Base-by-base conservation (phyloP, 2,329 filamentous ascomycete genomes). In the Dactylella cylindrospora region DNA sequence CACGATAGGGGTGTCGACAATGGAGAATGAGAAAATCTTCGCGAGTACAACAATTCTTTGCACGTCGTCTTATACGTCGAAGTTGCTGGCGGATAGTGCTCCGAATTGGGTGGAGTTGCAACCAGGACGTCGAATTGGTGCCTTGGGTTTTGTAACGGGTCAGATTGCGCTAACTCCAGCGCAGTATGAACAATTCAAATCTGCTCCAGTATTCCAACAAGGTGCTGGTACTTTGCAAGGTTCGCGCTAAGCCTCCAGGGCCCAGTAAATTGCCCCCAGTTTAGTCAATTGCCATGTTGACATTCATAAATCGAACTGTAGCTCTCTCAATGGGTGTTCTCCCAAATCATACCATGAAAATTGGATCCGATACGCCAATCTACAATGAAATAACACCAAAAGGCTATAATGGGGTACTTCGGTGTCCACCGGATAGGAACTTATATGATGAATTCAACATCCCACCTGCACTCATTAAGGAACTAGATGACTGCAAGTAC, bases 121-220 rank as follows among this genome's bases (percentile, higher is more conserved):
- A 54, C 74, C 78, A 17, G 79, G 77, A 10, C 71, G 77, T 57
- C 73, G 80, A 44, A 75, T 83, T 40, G 70, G 78, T 31, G 82
- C 83, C 13, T 82, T 80, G 1, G 83, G 80, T 1, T 79, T 84
- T 12, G 78, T 78, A 2, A 80, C 80, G 0, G 81, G 79, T 0
- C 80, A 83, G 71, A 78, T 79, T 20, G 74, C 76, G 26, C 74
- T 85, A 5, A 74, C 76, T 4, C 72, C 76, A 0, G 71, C 73
- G 8, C 78, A 83, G 64, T 74, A 76, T 67, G 68, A 76, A 45
- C 72, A 73, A 67, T 77, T 81, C 53, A 70, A 74, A 31, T 66
- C 75, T 15, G 75, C 80, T 29, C 82, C 82, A 0, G 79, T 84
- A 0, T 72, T 84, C 44, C 75, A 77, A 69, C 76, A 77, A 12